Conservation (phyloP, 129 eudicot genomes). For the Calendula officinalis region DNA sequence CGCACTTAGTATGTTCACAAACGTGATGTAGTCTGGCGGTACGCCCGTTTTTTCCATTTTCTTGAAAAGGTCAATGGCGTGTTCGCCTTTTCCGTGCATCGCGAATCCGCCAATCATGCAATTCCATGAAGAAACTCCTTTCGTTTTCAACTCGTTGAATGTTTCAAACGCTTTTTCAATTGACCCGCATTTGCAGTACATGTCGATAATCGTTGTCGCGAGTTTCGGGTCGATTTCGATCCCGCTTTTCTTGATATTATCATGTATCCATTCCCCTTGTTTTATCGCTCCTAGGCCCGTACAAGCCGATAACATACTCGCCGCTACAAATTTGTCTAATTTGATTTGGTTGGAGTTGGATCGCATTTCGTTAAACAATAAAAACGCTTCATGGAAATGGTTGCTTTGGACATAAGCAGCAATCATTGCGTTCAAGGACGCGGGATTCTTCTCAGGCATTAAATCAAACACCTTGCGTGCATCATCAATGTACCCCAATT, state of each 20-base stretch:
- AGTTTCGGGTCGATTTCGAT: conserved; percentile 61
- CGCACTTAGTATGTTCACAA: conserved; percentile 51
- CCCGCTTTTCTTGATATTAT: conserved; percentile 44
- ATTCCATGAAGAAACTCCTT: conserved; percentile 85
- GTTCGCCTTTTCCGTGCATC: conserved; percentile 59
- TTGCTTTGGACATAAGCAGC: conserved; percentile 49
- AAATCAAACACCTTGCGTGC: conserved; percentile 46
- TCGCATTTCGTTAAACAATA: conserved; percentile 45
- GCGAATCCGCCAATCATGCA: conserved; percentile 91
- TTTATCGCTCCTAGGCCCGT: conserved; percentile 74
- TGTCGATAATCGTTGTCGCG: conserved; percentile 64
- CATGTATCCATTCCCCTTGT: conserved; percentile 74
- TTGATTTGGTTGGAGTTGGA: conserved; percentile 22
- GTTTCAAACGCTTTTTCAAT: conserved; percentile 65
- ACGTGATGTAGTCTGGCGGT: conserved; percentile 50
- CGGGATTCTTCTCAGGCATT: conserved; percentile 47
- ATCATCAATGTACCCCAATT: conserved; percentile 38
- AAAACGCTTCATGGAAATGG: conserved; percentile 52
- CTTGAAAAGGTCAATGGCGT: conserved; percentile 50
- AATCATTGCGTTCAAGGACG: conserved; percentile 59
- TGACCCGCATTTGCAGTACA: conserved; percentile 87
- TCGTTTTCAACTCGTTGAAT: conserved; percentile 45
- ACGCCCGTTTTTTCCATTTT: conserved; percentile 47
- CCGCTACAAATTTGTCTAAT: conserved; percentile 65
- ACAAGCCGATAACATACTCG: conserved; percentile 88